Conservation (phyloP, 1,139 yeast genomes). For the Suzukiozyma palmioleophila region DNA sequence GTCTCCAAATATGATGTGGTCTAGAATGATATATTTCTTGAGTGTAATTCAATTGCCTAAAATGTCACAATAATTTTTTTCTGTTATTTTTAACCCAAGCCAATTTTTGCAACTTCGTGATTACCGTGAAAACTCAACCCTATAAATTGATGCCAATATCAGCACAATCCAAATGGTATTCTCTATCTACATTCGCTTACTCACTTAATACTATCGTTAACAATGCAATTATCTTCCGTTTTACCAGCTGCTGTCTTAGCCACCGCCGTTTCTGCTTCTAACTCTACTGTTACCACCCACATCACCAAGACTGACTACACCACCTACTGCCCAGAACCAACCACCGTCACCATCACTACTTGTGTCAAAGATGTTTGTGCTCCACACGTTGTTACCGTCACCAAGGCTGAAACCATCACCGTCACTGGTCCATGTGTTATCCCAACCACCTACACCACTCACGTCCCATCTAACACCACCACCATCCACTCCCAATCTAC, state of each 20-base stretch:
- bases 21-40: background rate
- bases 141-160: no score
- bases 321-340: slow-evolving; percentile 36
- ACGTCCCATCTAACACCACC: slow-evolving; percentile 11
- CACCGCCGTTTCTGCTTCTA: slow-evolving; percentile 25
- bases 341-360: slow-evolving; percentile 30
- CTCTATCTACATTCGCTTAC: no score
- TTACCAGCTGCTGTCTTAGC: slow-evolving; percentile 30
- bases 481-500: background rate
- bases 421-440: slow-evolving; percentile 33
- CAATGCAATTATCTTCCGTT: slow-evolving; percentile 36
- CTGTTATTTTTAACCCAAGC: no score
- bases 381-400: slow-evolving; percentile 25
- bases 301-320: slow-evolving; percentile 31
- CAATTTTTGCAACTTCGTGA: no score
- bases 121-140: no score
- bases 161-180: no score
- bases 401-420: slow-evolving; percentile 33
- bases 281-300: slow-evolving; percentile 35
- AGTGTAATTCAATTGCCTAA: background rate
- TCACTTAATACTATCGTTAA: slow-evolving; percentile 9
- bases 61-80: background rate
- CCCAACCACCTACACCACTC: slow-evolving; percentile 28
- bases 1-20: no score
- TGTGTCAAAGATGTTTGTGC: slow-evolving; percentile 14